Conservation (phyloP, 2,329 filamentous ascomycete genomes). For the Ascomycota sp. region DNA sequence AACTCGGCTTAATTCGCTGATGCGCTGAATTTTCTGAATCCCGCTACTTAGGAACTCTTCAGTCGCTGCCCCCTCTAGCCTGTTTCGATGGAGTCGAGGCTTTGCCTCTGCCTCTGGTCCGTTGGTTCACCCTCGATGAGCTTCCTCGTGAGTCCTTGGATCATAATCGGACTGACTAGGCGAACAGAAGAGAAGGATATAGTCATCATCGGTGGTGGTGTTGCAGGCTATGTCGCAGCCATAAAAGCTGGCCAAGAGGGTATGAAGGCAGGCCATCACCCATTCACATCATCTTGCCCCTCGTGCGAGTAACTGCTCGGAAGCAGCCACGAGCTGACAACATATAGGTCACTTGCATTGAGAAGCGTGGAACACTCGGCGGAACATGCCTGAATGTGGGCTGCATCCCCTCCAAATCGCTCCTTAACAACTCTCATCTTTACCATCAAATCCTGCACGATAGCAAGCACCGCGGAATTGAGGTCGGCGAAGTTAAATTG, state of each 20-base stretch:
- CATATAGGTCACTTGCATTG: slow-evolving; percentile 96
- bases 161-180: no score
- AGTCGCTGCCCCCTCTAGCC: slow-evolving; percentile 21
- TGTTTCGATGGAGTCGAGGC: slow-evolving; percentile 33
- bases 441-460: slow-evolving; percentile 97
- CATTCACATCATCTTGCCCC: neutral
- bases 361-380: slow-evolving; percentile 88
- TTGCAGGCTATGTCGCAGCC: slow-evolving; percentile 93
- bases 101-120: slow-evolving; percentile 38
- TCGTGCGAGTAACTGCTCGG: no score
- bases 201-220: slow-evolving; percentile 93
- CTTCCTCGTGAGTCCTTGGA: slow-evolving; percentile 1
- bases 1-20: no score
- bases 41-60: slow-evolving; percentile 22
- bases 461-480: slow-evolving; percentile 90
- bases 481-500: slow-evolving; percentile 91
- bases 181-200: slow-evolving; percentile 89
- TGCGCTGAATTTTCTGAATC: neutral
- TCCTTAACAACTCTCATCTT: slow-evolving; percentile 97
- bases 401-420: slow-evolving; percentile 97
- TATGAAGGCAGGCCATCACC: slow-evolving; percentile 49
- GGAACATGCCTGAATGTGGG: slow-evolving; percentile 97
- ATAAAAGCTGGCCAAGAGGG: slow-evolving; percentile 98
- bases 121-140: slow-evolving; percentile 8
- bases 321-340: no score